A percentile compares a stretch with the other conserved stretches of the same genome.
phyloP scores from a whole-genome alignment of 2,329 filamentous ascomycete genomes.

The Neophaeococcomyces aloes region DNA sequence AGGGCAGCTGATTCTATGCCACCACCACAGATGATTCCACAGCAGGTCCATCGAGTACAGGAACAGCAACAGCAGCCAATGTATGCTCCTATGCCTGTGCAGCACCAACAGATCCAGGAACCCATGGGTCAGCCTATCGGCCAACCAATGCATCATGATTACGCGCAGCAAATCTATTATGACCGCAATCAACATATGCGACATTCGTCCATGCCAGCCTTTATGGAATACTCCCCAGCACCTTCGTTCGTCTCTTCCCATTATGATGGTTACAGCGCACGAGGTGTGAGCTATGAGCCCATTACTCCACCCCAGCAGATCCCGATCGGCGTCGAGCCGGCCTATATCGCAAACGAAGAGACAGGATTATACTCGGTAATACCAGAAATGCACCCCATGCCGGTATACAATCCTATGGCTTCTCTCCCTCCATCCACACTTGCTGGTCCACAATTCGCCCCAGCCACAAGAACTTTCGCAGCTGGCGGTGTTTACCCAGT shows the following conservation, averaged over 20 bases:
- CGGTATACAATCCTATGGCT: constrained; percentile 76
- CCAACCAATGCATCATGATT: constrained; percentile 71
- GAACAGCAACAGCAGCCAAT: constrained; percentile 58
- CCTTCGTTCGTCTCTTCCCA: constrained; percentile 98
- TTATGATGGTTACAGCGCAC: constrained; percentile 94
- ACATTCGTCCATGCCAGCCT: constrained; percentile 96
- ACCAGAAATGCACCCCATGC: constrained; percentile 70
- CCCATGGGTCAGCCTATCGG: constrained; percentile 39
- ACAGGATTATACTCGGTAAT: constrained; percentile 92
- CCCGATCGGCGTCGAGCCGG: constrained; percentile 72
- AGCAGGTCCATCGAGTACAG: constrained; percentile 46
- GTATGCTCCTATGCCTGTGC: constrained; percentile 60
- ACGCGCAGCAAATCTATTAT: constrained; percentile 70
- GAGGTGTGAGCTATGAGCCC: constrained; percentile 91
- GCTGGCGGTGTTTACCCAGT: constrained; percentile 82
- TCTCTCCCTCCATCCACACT: constrained; percentile 80
- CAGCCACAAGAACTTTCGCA: constrained; percentile 56
- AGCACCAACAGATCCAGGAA: constrained; percentile 50
- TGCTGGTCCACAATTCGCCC: constrained; percentile 66
- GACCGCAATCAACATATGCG: constrained; percentile 70
- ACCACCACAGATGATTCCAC: constrained; percentile 71
- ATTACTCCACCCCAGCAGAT: constrained; percentile 92
- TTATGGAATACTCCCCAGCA: constrained; percentile 94
- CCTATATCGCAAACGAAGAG: constrained; percentile 97
- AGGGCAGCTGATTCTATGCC: constrained; percentile 90